Evolutionary conservation across 225 moss, liverwort and hornwort species (phyloP).

Genomic region (Thuidium tamariscinum): DNA sequence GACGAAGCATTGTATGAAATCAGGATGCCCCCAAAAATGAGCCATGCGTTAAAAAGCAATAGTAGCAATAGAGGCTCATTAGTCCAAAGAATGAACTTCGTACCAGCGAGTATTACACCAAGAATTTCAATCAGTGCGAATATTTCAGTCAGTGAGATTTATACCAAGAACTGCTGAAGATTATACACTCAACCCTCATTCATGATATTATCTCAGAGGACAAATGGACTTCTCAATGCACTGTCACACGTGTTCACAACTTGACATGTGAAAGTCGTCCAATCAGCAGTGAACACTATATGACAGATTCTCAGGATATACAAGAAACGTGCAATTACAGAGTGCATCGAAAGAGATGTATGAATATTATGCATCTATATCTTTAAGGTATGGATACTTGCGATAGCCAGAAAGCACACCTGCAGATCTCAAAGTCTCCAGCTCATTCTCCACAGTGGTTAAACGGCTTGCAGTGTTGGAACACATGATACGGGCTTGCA

Average conservation of each 20-base stretch:
- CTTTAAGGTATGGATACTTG: neutral
- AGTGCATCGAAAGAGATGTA: neutral
- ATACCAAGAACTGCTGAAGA: neutral
- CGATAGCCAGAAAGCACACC: neutral
- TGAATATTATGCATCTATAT: neutral
- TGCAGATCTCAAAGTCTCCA: slow-evolving; percentile 24
- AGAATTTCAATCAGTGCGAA: neutral
- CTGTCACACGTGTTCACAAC: neutral
- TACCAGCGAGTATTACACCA: neutral
- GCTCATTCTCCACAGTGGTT: slow-evolving; percentile 59
- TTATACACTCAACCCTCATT: neutral
- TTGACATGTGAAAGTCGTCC: neutral
- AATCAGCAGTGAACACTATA: neutral
- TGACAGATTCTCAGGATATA: neutral
- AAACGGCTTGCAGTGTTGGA: slow-evolving; percentile 77
- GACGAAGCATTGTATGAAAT: neutral
- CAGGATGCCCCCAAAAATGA: neutral
- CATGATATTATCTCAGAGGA: neutral
- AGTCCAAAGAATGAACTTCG: neutral
- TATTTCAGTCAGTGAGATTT: neutral
- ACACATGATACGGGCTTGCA: slow-evolving; percentile 80
- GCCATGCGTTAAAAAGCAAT: neutral
- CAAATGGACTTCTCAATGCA: neutral
- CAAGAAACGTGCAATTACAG: neutral
- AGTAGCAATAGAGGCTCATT: neutral